phyloP scores from a whole-genome alignment of 2,329 filamentous ascomycete genomes.

The Tolypocladium tundrense region DNA sequence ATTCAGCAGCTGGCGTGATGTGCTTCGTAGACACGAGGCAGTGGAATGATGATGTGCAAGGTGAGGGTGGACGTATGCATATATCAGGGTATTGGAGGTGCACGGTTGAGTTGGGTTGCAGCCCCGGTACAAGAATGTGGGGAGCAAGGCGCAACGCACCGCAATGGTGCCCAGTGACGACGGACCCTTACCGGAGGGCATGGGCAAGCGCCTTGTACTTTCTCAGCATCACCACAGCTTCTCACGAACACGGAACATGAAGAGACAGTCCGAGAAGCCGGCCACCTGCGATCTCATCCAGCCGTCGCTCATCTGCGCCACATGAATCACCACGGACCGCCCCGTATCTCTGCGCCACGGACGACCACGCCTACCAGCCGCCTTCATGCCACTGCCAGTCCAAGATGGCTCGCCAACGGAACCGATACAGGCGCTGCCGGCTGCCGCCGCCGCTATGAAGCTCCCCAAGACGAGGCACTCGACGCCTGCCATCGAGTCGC shows the following conservation, averaged over 20 bases:
- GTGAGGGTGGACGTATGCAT: background rate
- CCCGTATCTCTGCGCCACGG: background rate
- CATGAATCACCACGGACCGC: slow-evolving; percentile 9
- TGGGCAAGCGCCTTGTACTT: background rate
- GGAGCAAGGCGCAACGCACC: background rate
- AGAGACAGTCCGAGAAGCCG: background rate
- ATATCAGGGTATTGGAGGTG: background rate
- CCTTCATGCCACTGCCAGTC: slow-evolving; percentile 58
- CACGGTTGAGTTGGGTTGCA: background rate
- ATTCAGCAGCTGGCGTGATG: background rate
- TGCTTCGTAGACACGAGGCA: background rate
- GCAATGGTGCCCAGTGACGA: background rate
- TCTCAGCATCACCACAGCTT: background rate
- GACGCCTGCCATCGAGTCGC: slow-evolving; percentile 36
- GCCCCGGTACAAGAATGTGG: slow-evolving; percentile 8
- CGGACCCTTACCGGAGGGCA: background rate
- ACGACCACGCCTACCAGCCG: slow-evolving; percentile 12
- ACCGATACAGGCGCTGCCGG: slow-evolving; percentile 59
- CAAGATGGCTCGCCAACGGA: slow-evolving; percentile 54
- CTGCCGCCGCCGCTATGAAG: slow-evolving; percentile 49
- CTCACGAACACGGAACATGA: slow-evolving; percentile 2
- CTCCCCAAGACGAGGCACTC: slow-evolving; percentile 53
- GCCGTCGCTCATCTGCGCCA: background rate
- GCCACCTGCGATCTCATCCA: background rate
- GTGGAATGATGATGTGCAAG: background rate